Evolutionary conservation across 768 basidiomycete species (phyloP).

Genomic region (Saitozyma sp.): DNA sequence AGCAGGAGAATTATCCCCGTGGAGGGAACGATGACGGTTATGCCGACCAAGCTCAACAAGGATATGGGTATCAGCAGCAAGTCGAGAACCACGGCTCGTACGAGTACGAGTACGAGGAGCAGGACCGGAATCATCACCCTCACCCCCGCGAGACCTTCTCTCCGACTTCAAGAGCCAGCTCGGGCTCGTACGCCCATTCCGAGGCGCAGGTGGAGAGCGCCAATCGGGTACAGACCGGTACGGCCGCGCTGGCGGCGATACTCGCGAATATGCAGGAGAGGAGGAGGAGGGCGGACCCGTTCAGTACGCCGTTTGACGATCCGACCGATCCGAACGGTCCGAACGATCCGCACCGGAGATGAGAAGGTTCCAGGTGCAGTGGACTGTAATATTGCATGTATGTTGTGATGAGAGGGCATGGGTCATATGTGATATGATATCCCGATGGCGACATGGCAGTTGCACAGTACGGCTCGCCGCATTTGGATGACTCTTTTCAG

Average conservation of each 20-base stretch:
- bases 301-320: constrained; percentile 13
- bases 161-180: not conserved
- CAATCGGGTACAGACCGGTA: constrained; percentile 15
- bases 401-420: too few relatives aligned
- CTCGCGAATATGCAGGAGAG: constrained; percentile 11
- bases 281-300: constrained; percentile 5
- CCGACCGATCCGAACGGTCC: too few relatives aligned
- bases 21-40: too few relatives aligned
- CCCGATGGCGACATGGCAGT: too few relatives aligned
- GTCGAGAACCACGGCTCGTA: not conserved
- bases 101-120: not conserved
- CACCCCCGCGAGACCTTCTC: not conserved
- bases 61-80: too few relatives aligned
- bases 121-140: not conserved
- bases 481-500: too few relatives aligned
- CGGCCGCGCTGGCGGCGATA: constrained; percentile 19
- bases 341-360: too few relatives aligned
- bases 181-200: not conserved
- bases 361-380: too few relatives aligned
- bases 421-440: too few relatives aligned
- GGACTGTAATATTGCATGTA: too few relatives aligned
- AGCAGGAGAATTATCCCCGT: not conserved
- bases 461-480: too few relatives aligned
- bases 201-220: not conserved
- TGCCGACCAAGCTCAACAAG: too few relatives aligned